These are phyloP conservation scores for Fusarium nisikadoi DNA, from an alignment of 2,329 filamentous ascomycete species.

Conservation along the genomic window DNA sequence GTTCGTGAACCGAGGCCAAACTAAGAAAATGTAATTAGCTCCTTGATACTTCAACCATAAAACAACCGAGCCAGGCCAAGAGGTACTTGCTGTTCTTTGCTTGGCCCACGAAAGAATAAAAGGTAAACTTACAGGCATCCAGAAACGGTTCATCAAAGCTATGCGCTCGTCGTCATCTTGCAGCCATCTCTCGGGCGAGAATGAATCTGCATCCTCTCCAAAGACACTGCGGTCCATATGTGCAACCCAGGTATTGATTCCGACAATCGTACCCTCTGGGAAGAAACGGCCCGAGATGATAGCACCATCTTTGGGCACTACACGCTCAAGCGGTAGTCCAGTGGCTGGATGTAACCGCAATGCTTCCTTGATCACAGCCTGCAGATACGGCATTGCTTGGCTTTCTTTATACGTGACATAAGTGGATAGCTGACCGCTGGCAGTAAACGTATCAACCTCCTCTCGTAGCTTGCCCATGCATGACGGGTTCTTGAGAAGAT, in stretches of 20 bases:
- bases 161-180: neutral
- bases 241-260: neutral
- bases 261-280: neutral
- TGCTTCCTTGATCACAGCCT: slow-evolving; percentile 34
- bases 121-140: neutral
- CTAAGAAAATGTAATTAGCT: too few relatives aligned
- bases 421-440: neutral
- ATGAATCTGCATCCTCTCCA: neutral
- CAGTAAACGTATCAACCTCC: neutral
- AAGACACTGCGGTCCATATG: neutral
- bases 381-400: slow-evolving; percentile 11
- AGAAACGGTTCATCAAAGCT: neutral
- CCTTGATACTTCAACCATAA: too few relatives aligned
- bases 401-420: neutral
- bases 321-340: slow-evolving; percentile 14
- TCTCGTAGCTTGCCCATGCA: neutral
- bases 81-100: too few relatives aligned
- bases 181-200: neutral
- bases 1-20: rapidly evolving
- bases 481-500: neutral
- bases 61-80: too few relatives aligned
- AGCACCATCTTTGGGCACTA: neutral
- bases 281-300: neutral
- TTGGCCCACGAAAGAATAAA: rapidly evolving
- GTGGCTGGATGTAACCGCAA: slow-evolving; percentile 35